phyloP scores from a whole-genome alignment of 2,329 filamentous ascomycete species.

The Aspergillus transmontanensis region DNA sequence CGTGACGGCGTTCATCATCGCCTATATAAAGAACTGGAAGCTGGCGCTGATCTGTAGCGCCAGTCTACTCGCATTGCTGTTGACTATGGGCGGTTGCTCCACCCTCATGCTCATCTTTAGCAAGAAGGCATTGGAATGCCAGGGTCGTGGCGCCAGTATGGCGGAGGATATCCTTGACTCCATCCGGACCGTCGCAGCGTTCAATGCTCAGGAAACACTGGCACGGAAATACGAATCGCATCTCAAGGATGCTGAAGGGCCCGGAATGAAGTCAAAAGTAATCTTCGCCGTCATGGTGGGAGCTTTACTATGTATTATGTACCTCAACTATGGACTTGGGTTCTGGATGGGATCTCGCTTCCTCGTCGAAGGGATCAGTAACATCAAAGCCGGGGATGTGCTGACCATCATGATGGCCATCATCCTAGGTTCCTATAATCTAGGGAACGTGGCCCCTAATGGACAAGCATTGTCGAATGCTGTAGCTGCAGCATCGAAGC shows the following conservation, averaged over 20 bases:
- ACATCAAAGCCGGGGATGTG: conserved; percentile 29
- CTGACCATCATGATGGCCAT: conserved; percentile 34
- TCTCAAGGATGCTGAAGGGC: conserved; percentile 25
- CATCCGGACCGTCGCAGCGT: conserved; percentile 54
- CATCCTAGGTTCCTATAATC: conserved; percentile 41
- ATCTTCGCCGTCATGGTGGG: conserved; percentile 34
- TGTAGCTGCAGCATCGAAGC: conserved; percentile 39
- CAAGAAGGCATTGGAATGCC: conserved; percentile 72
- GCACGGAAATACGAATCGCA: conserved; percentile 31
- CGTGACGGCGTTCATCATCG: conserved; percentile 82
- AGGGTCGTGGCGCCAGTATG: conserved; percentile 58
- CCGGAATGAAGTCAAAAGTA: conserved; percentile 31
- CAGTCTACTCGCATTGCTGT: conserved; percentile 72
- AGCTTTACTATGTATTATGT: conserved; percentile 34
- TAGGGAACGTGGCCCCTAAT: conserved; percentile 45
- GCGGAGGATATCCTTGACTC: conserved; percentile 56
- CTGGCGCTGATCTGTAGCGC: conserved; percentile 81
- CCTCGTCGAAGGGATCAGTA: conserved; percentile 19
- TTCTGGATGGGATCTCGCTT: conserved; percentile 39
- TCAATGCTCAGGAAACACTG: conserved; percentile 40
- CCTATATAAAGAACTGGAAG: conserved; percentile 89
- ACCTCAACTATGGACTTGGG: conserved; percentile 35
- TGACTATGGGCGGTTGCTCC: conserved; percentile 72
- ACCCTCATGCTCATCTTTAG: conserved; percentile 75
- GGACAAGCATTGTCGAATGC: conserved; percentile 47